A percentile compares a stretch with the other conserved stretches of the same genome.
Evolutionary conservation across 2,329 filamentous ascomycete species (phyloP).

Genomic region (Rutstroemia sp.): DNA sequence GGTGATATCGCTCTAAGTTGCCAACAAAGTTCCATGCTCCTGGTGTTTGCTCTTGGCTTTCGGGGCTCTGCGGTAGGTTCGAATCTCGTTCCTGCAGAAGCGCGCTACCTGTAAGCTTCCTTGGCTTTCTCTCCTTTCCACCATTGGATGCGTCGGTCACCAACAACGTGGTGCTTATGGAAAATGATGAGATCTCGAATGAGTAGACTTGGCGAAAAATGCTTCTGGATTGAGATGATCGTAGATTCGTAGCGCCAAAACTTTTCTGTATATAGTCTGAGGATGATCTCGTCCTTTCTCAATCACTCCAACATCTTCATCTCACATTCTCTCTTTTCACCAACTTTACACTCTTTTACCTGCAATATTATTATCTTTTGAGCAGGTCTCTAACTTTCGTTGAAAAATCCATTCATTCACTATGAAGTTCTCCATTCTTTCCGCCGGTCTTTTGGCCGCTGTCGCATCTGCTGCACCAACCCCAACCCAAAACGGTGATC

Average conservation of each 20-base stretch:
- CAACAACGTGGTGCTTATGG: no score
- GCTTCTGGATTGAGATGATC: neutral
- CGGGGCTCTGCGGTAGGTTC: neutral
- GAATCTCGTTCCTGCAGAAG: no score
- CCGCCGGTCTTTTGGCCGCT: conserved; percentile 5
- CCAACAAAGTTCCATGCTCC: neutral
- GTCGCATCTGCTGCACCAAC: conserved; percentile 7
- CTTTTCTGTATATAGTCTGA: neutral
- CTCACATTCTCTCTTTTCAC: neutral
- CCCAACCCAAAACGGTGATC: neutral
- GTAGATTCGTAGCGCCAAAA: neutral
- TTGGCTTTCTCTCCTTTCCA: no score
- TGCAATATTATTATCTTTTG: neutral
- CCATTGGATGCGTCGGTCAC: no score
- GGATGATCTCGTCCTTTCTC: neutral
- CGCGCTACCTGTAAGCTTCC: no score
- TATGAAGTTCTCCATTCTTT: conserved; percentile 6
- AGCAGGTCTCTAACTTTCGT: neutral
- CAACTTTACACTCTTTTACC: neutral
- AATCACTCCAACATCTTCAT: neutral
- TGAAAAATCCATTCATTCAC: conserved; percentile 2
- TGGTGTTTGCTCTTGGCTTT: neutral
- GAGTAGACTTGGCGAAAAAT: neutral
- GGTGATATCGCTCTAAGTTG: neutral
- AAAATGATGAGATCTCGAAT: no score